Percentiles rank a stretch among this genome's conserved stretches.
phyloP scores from a whole-genome alignment of 1,284 basidiomycete genomes.

The Singerocomus inundabilis region DNA sequence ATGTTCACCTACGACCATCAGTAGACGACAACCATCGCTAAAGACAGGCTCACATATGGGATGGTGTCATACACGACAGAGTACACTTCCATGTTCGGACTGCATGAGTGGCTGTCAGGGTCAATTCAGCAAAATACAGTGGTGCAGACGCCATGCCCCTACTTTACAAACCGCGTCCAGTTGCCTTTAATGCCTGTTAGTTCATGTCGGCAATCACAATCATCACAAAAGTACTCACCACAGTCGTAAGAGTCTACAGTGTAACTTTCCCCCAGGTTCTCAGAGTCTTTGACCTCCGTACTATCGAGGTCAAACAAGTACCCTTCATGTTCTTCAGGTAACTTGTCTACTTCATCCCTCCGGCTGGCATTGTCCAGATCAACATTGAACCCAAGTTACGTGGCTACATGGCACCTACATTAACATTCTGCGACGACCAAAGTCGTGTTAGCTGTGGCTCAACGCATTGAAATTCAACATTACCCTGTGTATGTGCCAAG shows the following conservation, averaged over 20 bases:
- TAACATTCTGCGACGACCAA: conserved; percentile 17
- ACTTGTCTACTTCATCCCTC: conserved; percentile 39
- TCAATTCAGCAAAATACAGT: conserved; percentile 6
- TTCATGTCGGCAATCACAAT: neutral
- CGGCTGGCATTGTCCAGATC: conserved; percentile 30
- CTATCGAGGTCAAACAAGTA: conserved; percentile 64
- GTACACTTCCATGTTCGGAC: conserved; percentile 55
- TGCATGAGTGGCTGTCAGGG: conserved; percentile 57
- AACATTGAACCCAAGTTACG: neutral
- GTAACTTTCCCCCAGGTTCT: conserved; percentile 37
- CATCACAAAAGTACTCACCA: conserved; percentile 37
- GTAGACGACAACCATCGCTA: neutral
- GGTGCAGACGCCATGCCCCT: conserved; percentile 20
- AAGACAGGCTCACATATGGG: conserved; percentile 42
- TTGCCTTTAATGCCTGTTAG: conserved; percentile 46
- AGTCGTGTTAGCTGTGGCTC: conserved; percentile 2
- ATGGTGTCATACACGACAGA: conserved; percentile 60
- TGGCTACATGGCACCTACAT: conserved; percentile 18
- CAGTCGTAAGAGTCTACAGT: conserved; percentile 49
- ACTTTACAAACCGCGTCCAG: conserved; percentile 75
- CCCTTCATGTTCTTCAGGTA: conserved; percentile 35
- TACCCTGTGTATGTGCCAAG: conserved; percentile 66
- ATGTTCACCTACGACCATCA: conserved; percentile 45
- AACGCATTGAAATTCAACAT: conserved; percentile 13
- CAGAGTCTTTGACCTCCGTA: conserved; percentile 41